Evolutionary conservation across 805 yeast species (phyloP), one percentile per base, ranked within the genome.

Genomic region (Metschnikowia koreensis): DNA sequence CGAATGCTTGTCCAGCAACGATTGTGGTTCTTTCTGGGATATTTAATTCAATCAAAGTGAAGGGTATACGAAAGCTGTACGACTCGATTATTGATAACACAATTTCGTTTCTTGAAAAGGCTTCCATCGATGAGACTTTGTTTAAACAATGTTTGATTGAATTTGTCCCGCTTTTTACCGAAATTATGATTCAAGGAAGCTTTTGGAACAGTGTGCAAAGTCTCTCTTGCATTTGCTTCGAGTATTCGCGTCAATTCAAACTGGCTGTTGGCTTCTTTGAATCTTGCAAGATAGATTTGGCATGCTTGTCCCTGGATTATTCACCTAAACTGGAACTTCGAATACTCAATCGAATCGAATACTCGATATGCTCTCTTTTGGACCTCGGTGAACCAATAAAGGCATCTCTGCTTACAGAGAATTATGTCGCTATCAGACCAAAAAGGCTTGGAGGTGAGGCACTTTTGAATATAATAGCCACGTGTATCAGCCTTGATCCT

Each of bases 141-240:
- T 43, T 48, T 33, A 8, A 11, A 8, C 41, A 34, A 36, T 42
- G 44, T 43, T 48, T 48, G 44, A 33, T 17, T 13, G 26, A 31
- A 11, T 42, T 34, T 43, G 10, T 48, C 11, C 51, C 51, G 17
- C 34, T 10, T 13, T 34, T 55, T n/a, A 15, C 34, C 5, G 2
- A 13, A 7, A 22, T 40, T 27, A 47, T 54, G 44, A 31, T 39
- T 9, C 26, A 39, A 17, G 16, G 13, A 5, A 17, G 34, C n/a
- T 15, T 38, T 27, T 12, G 26, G 10, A 47, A 38, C 12, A 34
- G 7, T 17, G 40, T 47, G n/a, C 51, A 38, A 33, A 27, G n/a
- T 13, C 31, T 56, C 17, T 45, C 57, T 10, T 50, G 54, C 7
- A 34, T 51, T 15, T 54, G 53, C 17, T 54, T 56, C 29, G 52